These are phyloP conservation scores for Ogataea saltuana DNA, from an alignment of 805 yeast species.

Conservation along the genomic window DNA sequence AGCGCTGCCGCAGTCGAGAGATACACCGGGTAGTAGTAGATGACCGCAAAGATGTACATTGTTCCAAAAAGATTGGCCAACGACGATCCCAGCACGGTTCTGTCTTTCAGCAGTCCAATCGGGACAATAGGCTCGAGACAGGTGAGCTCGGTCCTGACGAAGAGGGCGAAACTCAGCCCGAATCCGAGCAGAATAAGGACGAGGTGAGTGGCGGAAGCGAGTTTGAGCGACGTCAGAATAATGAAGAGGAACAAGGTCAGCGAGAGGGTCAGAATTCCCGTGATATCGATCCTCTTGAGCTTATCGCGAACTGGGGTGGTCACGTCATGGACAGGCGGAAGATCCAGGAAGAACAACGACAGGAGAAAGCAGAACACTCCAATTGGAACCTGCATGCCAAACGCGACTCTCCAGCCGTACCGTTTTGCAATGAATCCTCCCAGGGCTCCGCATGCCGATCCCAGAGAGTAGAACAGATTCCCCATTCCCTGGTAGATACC, in stretches of 20 bases:
- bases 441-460: slow-evolving; percentile 66
- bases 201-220: slow-evolving; percentile 45
- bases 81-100: slow-evolving; percentile 65
- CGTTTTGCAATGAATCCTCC: slow-evolving; percentile 59
- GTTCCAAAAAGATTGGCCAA: slow-evolving; percentile 62
- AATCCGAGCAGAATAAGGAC: slow-evolving; percentile 31
- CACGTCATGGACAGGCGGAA: slow-evolving; percentile 41
- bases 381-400: slow-evolving; percentile 56
- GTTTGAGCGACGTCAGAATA: slow-evolving; percentile 39
- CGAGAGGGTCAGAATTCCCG: slow-evolving; percentile 37
- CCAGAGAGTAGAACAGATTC: slow-evolving; percentile 75
- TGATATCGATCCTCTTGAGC: slow-evolving; percentile 56
- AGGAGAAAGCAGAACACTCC: slow-evolving; percentile 41
- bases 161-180: slow-evolving; percentile 9
- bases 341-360: slow-evolving; percentile 41
- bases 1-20: slow-evolving; percentile 55
- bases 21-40: slow-evolving; percentile 64
- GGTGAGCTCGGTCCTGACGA: slow-evolving; percentile 25
- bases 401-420: slow-evolving; percentile 68
- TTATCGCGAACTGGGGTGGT: slow-evolving; percentile 41
- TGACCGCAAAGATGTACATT: slow-evolving; percentile 46
- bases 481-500: slow-evolving; percentile 87
- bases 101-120: slow-evolving; percentile 49
- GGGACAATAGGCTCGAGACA: slow-evolving; percentile 62
- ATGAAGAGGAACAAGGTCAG: slow-evolving; percentile 35